Base-by-base conservation (phyloP, 2,329 filamentous ascomycete species). In the Monilinia laxa region DNA sequence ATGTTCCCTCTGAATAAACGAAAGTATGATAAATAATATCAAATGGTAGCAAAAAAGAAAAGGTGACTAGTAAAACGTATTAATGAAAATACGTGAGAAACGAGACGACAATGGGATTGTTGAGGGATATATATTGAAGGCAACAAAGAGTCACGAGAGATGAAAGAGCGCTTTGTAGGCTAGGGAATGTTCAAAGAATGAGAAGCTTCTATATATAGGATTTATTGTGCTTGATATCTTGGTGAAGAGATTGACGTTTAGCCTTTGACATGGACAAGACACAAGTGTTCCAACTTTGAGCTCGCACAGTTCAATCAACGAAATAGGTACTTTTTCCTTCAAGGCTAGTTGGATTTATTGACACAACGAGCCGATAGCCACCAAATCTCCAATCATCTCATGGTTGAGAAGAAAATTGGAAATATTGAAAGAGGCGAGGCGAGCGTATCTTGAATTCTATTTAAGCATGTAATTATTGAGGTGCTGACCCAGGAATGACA, bases 41-140 rank as follows among this genome's bases (percentile, higher is more conserved):
- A 55, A 42, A 63, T 25, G 7, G 5, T 12, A 7, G 31, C 38
- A 63, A 49, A n/a, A 42, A 52, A 52, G 9, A 38, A 12, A 62
- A 28, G 11, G 11, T 54, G 23, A 23, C 40, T 35, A 47, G n/a
- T 40, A 64, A 45, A 56, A 42, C 11, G 4, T 14, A 23, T 47
- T 25, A 18, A 11, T 31, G 14, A 47, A 35, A 25, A 45, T 14
- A 47, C n/a, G 38, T 57, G 25, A 35, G 28, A 16, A 56, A 10
- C 16, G 4, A 7, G 14, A 5, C 35, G n/a, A 64, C 52, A 64
- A 64, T 57, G 18, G 52, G 52, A 64, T 64, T 64, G 62, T 64
- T n/a, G 38, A 57, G 31, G 25, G 38, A 64, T 64, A 64, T 64
- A 64, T 45, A 6, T 45, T 45, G 12, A 23, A 25, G n/a, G 20